A percentile compares a stretch with the other conserved stretches of the same genome.
Conservation (phyloP, 2,329 filamentous ascomycete genomes). For the Ilyonectria destructans region DNA sequence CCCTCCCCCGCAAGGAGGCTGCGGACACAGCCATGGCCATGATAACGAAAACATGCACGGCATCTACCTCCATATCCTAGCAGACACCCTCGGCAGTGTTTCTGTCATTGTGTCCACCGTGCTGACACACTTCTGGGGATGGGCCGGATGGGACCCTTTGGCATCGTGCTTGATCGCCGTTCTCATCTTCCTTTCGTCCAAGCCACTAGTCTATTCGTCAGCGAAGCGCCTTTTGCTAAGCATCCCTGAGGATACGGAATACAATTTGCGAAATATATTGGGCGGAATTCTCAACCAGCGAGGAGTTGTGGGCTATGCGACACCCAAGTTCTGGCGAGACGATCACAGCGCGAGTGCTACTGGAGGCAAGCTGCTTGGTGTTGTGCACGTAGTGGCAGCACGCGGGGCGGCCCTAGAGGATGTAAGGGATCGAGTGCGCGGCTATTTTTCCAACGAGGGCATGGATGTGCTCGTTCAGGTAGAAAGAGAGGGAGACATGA, state of each 20-base stretch:
- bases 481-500: constrained; percentile 83
- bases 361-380: constrained; percentile 77
- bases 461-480: constrained; percentile 92
- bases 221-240: constrained; percentile 88
- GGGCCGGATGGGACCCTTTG: constrained; percentile 95
- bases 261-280: constrained; percentile 87
- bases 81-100: constrained; percentile 93
- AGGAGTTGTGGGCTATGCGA: constrained; percentile 88
- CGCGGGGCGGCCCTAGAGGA: constrained; percentile 84
- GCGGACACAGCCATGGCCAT: constrained; percentile 66
- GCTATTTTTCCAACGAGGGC: constrained; percentile 79
- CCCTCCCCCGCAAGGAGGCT: constrained; percentile 30
- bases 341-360: constrained; percentile 69
- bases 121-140: constrained; percentile 88
- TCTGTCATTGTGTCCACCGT: constrained; percentile 95
- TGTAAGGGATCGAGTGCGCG: constrained; percentile 82
- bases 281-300: constrained; percentile 86
- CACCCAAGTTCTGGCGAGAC: constrained; percentile 94
- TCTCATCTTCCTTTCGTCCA: constrained; percentile 92
- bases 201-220: constrained; percentile 88
- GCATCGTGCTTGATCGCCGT: constrained; percentile 95
- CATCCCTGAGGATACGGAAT: constrained; percentile 88
- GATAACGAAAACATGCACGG: constrained; percentile 98
- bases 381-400: constrained; percentile 88
- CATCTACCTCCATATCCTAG: constrained; percentile 95